phyloP scores from a whole-genome alignment of 208 protist species.

The Acanthamoeba polyphaga region DNA sequence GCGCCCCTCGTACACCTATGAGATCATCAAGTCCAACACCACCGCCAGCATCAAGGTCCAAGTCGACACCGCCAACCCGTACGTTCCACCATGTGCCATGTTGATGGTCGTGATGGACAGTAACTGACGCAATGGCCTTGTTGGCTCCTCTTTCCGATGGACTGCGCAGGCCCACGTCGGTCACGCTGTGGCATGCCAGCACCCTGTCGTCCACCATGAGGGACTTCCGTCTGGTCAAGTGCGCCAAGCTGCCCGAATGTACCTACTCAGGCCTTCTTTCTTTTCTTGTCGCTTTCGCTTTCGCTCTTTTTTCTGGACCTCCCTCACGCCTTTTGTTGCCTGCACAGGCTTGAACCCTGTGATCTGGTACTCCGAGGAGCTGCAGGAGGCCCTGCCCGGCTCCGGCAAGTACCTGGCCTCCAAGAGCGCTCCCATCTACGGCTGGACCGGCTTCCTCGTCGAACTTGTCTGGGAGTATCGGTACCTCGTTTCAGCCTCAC shows the following conservation, averaged over 20 bases:
- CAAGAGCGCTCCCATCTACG: slow-evolving; percentile 15
- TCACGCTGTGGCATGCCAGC: slow-evolving; percentile 54
- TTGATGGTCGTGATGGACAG: background rate
- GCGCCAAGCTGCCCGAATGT: slow-evolving; percentile 34
- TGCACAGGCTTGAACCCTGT: slow-evolving; percentile 52
- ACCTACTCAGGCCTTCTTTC: background rate
- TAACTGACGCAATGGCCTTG: background rate
- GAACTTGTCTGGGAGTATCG: slow-evolving; percentile 37
- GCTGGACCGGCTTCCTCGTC: slow-evolving; percentile 60
- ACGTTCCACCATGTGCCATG: background rate
- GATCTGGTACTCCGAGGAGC: background rate
- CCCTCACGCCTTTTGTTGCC: background rate
- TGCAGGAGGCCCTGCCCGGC: slow-evolving; percentile 14
- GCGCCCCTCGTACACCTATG: slow-evolving; percentile 19
- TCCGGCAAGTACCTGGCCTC: slow-evolving; percentile 24
- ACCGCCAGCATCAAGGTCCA: slow-evolving; percentile 43
- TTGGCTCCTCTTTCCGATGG: background rate
- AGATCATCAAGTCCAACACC: slow-evolving; percentile 47
- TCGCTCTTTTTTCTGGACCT: background rate
- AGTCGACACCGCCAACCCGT: background rate
- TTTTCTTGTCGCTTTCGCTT: background rate
- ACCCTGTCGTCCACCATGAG: slow-evolving; percentile 10
- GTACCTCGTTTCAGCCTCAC: background rate
- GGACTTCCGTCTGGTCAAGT: slow-evolving; percentile 71
- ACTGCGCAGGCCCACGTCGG: background rate